Percentiles rank a stretch among this genome's conserved stretches.
Evolutionary conservation across 495 filamentous ascomycete species (phyloP).

Genomic region (Aspergillus haitiensis): DNA sequence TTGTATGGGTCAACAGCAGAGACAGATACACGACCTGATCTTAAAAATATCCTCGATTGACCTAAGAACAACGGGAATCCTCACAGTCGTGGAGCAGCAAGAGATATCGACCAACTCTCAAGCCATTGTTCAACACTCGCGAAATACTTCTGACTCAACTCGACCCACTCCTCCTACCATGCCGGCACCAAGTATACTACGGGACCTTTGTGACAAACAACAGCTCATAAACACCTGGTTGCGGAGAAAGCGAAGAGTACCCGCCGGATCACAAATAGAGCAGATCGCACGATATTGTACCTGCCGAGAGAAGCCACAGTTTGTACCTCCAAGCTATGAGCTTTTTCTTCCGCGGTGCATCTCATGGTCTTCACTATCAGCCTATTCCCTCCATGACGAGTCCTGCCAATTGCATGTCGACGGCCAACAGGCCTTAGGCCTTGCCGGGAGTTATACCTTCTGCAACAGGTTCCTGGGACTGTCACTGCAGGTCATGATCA

Average conservation of each 20-base stretch:
- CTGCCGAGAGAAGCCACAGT: background rate
- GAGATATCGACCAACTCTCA: background rate
- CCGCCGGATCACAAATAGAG: background rate
- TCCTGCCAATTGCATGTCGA: background rate
- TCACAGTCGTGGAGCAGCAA: background rate
- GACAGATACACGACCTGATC: background rate
- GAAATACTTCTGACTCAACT: background rate
- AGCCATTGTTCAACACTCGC: background rate
- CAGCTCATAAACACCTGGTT: background rate
- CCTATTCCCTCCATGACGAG: background rate
- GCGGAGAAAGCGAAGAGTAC: background rate
- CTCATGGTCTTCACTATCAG: background rate
- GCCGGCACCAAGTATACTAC: background rate
- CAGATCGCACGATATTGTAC: background rate
- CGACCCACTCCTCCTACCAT: background rate
- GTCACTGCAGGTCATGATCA: background rate
- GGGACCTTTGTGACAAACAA: conserved; percentile 1
- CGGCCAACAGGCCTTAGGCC: background rate
- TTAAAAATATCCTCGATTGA: background rate
- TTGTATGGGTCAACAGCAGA: background rate
- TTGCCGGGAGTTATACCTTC: background rate
- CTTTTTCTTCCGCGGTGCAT: too few relatives aligned
- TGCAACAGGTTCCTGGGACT: conserved; percentile 2
- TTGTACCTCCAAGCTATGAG: background rate
- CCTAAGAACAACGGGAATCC: background rate